These are phyloP conservation scores for Hippophae tibetana DNA, from an alignment of 306 rosid genomes.

Conservation along the genomic window DNA sequence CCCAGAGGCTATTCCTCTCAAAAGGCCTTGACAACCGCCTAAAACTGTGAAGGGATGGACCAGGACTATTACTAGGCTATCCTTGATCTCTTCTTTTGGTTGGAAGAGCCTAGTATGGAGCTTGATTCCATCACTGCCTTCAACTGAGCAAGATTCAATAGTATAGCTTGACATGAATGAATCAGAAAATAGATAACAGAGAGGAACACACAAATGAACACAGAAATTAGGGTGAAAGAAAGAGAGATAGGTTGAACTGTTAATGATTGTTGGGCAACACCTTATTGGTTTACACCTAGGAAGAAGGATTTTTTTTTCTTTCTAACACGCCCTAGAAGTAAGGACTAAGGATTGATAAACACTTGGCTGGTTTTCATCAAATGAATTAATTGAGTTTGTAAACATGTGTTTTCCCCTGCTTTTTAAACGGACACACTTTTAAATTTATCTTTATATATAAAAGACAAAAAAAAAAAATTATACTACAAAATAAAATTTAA, in stretches of 20 bases:
- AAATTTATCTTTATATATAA: too few species aligned
- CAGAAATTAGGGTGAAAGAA: not conserved
- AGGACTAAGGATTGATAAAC: too few species aligned
- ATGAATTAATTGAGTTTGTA: too few species aligned
- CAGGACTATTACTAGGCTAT: slow-evolving; percentile 45
- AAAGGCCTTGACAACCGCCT: slow-evolving; percentile 81
- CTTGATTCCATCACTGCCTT: slow-evolving; percentile 57
- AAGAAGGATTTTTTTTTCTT: too few species aligned
- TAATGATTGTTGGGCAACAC: slow-evolving; percentile 10
- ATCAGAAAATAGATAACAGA: not conserved
- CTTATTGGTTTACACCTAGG: not conserved
- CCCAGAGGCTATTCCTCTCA: slow-evolving; percentile 73
- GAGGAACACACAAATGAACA: slow-evolving; percentile 1
- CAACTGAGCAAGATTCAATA: slow-evolving; percentile 51
- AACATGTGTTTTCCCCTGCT: too few species aligned
- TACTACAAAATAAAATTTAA: too few species aligned
- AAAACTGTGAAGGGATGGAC: slow-evolving; percentile 88
- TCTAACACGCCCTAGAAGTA: too few species aligned
- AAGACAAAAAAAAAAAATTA: too few species aligned
- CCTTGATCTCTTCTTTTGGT: slow-evolving; percentile 25
- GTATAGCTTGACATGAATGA: slow-evolving; percentile 36
- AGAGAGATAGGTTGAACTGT: not conserved
- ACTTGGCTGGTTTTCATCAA: too few species aligned
- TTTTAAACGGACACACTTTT: too few species aligned
- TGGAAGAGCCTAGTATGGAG: slow-evolving; percentile 60